Evolutionary conservation across 257 asterid genomes (phyloP).

Genomic region (Solanum chilense): DNA sequence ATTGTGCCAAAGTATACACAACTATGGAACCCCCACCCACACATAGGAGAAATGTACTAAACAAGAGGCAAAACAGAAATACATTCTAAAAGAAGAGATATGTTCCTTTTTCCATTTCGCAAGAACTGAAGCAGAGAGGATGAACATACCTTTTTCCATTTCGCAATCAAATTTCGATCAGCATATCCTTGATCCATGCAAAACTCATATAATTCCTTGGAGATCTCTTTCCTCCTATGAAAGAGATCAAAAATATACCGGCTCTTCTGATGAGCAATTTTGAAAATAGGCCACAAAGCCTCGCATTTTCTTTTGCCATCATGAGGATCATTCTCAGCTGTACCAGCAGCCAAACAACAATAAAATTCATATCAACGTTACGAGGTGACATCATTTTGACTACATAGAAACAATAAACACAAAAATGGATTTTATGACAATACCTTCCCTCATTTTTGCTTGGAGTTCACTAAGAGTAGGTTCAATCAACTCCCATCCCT

Average conservation of each 20-base stretch:
- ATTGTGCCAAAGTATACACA: neutral
- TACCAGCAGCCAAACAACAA: neutral
- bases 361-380: neutral
- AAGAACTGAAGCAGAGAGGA: neutral
- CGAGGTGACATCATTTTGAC: neutral
- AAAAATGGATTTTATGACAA: neutral
- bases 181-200: constrained; percentile 95
- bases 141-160: constrained; percentile 73
- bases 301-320: constrained; percentile 85
- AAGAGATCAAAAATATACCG: constrained; percentile 74
- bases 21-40: neutral
- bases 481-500: constrained; percentile 92
- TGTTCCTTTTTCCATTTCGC: constrained; percentile 86
- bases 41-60: neutral
- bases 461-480: constrained; percentile 79
- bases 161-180: constrained; percentile 80
- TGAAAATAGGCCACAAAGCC: constrained; percentile 88
- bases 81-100: neutral
- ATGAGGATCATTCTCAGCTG: constrained; percentile 88
- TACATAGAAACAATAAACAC: neutral
- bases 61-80: neutral
- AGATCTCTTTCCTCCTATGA: constrained; percentile 70
- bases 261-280: constrained; percentile 89
- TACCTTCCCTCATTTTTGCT: constrained; percentile 95
- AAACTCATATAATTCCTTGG: constrained; percentile 80